Conservation (phyloP, 495 filamentous ascomycete species). For the Corynascus novoguineensis region DNA sequence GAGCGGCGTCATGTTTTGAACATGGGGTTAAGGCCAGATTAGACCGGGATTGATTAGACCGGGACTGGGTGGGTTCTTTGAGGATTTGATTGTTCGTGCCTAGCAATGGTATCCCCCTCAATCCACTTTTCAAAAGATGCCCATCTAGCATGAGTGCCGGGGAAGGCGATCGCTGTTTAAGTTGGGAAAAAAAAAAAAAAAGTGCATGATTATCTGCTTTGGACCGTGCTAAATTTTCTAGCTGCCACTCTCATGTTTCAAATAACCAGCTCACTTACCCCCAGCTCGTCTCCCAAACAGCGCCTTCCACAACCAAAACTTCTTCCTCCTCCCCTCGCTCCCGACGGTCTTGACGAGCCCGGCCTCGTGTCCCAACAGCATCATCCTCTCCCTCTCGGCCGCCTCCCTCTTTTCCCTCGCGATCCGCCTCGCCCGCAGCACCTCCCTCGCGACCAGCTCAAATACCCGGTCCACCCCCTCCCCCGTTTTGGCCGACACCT, state of each 20-base stretch:
- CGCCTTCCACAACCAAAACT: constrained; percentile 15
- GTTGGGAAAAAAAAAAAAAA: no score
- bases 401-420: constrained; percentile 23
- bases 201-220: no score
- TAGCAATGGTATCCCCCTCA: no score
- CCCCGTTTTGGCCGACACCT: constrained; percentile 38
- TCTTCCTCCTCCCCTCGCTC: constrained; percentile 4
- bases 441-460: constrained; percentile 26
- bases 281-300: constrained; percentile 19
- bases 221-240: no score
- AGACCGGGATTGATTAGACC: background rate
- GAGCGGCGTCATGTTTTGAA: background rate
- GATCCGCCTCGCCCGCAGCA: constrained; percentile 25
- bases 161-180: no score
- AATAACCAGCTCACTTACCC: background rate
- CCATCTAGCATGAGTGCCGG: no score
- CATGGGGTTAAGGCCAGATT: constrained; percentile 6
- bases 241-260: no score
- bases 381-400: constrained; percentile 5
- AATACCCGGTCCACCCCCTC: constrained; percentile 34
- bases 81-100: no score
- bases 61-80: background rate
- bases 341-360: background rate
- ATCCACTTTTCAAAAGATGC: no score
- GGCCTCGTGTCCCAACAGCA: background rate